Evolutionary conservation across 2,329 filamentous ascomycete genomes (phyloP).

Genomic region (Aspergillus sp.): DNA sequence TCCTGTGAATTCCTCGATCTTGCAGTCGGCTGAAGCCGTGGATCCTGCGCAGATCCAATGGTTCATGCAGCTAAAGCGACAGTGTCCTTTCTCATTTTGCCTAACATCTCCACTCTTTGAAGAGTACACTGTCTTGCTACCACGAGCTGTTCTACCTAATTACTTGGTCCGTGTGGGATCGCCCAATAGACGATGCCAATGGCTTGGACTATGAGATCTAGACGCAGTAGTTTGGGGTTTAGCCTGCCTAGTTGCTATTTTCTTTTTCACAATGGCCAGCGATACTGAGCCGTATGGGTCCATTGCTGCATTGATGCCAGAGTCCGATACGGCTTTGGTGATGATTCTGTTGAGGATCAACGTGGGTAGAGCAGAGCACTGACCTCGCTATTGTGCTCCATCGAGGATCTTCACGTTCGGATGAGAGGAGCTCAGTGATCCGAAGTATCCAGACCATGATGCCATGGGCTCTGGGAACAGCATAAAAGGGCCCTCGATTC

Average conservation of each 20-base stretch:
- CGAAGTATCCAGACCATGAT: background rate
- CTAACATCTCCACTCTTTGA: background rate
- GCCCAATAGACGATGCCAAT: background rate
- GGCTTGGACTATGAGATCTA: background rate
- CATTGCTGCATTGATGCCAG: background rate
- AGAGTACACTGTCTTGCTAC: background rate
- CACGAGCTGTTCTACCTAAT: background rate
- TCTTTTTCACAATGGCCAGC: background rate
- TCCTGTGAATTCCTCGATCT: background rate
- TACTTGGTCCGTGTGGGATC: background rate
- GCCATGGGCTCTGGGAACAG: background rate
- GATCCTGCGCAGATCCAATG: background rate
- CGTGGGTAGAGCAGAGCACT: background rate
- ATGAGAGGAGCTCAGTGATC: background rate
- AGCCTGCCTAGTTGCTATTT: background rate
- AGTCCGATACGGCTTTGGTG: background rate
- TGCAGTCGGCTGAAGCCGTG: background rate
- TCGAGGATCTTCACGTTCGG: background rate
- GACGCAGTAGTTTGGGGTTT: background rate
- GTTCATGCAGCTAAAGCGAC: background rate
- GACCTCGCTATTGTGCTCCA: background rate
- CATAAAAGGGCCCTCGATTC: constrained; percentile 2
- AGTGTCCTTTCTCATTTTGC: background rate
- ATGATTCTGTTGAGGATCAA: background rate
- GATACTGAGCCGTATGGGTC: background rate